A percentile compares a stretch with the other conserved stretches of the same genome.
These are phyloP conservation scores for Komagataella mondaviorum DNA, from an alignment of 805 yeast species.

Conservation along the genomic window DNA sequence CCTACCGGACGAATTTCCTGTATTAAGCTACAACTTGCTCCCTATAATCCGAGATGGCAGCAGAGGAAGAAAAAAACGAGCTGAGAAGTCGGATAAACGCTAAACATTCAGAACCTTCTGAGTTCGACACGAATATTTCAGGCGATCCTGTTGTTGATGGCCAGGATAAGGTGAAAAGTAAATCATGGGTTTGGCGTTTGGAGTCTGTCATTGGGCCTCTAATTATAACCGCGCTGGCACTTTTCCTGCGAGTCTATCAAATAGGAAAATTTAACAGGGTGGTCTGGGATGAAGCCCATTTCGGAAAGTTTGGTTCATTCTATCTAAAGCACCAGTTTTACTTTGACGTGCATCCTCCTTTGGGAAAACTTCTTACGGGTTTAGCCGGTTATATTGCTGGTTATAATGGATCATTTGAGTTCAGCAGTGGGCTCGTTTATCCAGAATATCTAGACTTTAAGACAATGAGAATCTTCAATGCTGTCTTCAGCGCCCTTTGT, in stretches of 20 bases:
- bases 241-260: slow-evolving; percentile 44
- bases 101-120: neutral
- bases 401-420: slow-evolving; percentile 66
- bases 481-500: slow-evolving; percentile 49
- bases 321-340: slow-evolving; percentile 81
- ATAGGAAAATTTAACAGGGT: slow-evolving; percentile 46
- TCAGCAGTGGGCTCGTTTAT: slow-evolving; percentile 50
- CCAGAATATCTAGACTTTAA: slow-evolving; percentile 50
- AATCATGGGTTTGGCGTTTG: neutral
- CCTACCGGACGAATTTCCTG: neutral
- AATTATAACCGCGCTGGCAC: slow-evolving; percentile 28
- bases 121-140: neutral
- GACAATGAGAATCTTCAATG: slow-evolving; percentile 62
- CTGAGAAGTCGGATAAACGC: neutral
- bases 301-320: slow-evolving; percentile 91
- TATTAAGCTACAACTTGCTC: neutral
- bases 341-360: slow-evolving; percentile 95
- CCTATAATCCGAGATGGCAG: neutral
- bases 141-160: neutral
- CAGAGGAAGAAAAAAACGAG: neutral
- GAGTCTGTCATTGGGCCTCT: slow-evolving; percentile 21
- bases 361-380: slow-evolving; percentile 89
- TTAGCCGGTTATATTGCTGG: slow-evolving; percentile 78
- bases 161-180: neutral
- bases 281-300: slow-evolving; percentile 88